Evolutionary conservation across 352 stramenopile genomes (phyloP), one percentile per base, ranked within the genome.

Genomic region (Globisporangium barbulae): DNA sequence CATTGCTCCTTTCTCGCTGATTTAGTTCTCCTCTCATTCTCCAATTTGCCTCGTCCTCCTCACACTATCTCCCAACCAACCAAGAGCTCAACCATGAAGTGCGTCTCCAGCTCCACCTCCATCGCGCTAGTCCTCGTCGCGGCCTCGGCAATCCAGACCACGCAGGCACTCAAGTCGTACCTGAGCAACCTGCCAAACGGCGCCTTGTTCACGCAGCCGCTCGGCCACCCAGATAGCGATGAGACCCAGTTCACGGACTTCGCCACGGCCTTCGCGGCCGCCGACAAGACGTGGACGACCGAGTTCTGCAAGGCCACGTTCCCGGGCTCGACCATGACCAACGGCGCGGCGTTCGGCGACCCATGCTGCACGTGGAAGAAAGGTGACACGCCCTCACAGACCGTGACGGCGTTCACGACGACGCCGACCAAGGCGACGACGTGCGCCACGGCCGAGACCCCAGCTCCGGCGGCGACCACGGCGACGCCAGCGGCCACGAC

Each of bases 131-230:
- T 95, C 53, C 80, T 93, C 39, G 74, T 88, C 53, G 93, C 85
- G 39, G 89, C 94, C 65, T 12, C 59, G 31, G 75, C 93, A 44
- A 83, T 97, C 69, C 84, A 88, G 15, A 94, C 89, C 73, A 78
- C 82, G 25, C 75, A 90, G 6, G 69, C 52, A 25, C 47, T 66
- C 44, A 41, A 55, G 31, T 41, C 45, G 59, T 86, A 78, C 60
- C 49, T 76, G 19, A 45, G 53, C 25, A 65, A 79, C 41, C 50
- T 83, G 33, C 77, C 77, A 49, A 86, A 86, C 68, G 73, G 75
- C 31, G 68, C 59, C 7, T 50, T 33, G 2, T 78, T 83, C 66
- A 37, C 60, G 19, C 71, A 79, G 59, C 2, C 48, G 33, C 64
- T 87, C 8, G 78, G 75, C 33, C 78, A 87, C 62, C 67, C 61